Conservation (phyloP, 2,329 filamentous ascomycete genomes). For the Zymoseptoria crescenta region DNA sequence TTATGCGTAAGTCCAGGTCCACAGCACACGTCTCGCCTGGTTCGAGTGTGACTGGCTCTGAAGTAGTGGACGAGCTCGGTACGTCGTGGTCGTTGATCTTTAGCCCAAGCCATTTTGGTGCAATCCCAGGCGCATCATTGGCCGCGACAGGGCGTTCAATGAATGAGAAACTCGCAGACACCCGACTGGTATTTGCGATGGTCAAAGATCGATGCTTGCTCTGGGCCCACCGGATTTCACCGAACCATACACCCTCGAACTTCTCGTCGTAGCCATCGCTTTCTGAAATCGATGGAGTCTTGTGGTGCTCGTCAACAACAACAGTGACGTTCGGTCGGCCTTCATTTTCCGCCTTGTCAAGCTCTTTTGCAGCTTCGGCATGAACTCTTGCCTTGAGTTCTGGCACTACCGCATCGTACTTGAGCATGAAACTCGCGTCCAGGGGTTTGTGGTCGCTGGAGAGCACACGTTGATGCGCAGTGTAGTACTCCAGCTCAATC, state of each 20-base stretch:
- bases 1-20: constrained; percentile 60
- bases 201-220: constrained; percentile 62
- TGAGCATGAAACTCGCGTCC: constrained; percentile 70
- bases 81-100: constrained; percentile 21
- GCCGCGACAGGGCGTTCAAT: constrained; percentile 58
- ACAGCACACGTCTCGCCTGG: constrained; percentile 77
- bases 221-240: constrained; percentile 61
- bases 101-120: constrained; percentile 63
- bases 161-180: constrained; percentile 71
- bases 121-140: constrained; percentile 34
- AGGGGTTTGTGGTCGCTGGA: constrained; percentile 96
- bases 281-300: constrained; percentile 21
- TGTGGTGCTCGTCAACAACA: constrained; percentile 57
- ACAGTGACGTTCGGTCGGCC: constrained; percentile 62
- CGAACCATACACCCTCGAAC: constrained; percentile 66
- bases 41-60: constrained; percentile 57
- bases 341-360: constrained; percentile 90
- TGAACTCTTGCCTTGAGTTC: constrained; percentile 77
- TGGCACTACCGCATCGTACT: constrained; percentile 79
- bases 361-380: constrained; percentile 75
- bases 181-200: constrained; percentile 84
- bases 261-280: constrained; percentile 22
- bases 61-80: constrained; percentile 14
- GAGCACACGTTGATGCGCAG: constrained; percentile 78
- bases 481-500: constrained; percentile 60